Conservation (phyloP, 805 yeast species). For the Sugiyamaella marilandica region DNA sequence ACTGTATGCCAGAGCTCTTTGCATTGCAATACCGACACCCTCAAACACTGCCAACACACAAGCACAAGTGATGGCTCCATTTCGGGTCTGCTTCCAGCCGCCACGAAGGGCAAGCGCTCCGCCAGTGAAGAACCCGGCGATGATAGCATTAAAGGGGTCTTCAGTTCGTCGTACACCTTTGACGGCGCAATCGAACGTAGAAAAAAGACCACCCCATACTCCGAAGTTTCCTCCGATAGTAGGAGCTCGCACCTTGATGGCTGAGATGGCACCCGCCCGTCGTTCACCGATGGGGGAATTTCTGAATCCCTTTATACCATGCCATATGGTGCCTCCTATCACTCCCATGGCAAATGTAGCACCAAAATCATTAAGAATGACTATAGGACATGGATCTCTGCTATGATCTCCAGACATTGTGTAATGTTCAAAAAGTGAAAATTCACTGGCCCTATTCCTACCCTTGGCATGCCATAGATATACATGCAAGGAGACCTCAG, state of each 20-base stretch:
- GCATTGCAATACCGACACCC: conserved; percentile 97
- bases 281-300: conserved; percentile 96
- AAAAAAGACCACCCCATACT: conserved; percentile 98
- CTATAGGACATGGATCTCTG: conserved; percentile 98
- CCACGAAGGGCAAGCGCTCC: conserved; percentile 98
- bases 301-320: conserved; percentile 97
- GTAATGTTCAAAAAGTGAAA: background rate
- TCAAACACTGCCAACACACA: conserved; percentile 94
- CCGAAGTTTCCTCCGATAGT: conserved; percentile 99
- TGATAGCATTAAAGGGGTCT: conserved; percentile 97
- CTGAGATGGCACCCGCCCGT: conserved; percentile 79
- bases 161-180: conserved; percentile 95
- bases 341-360: conserved; percentile 99
- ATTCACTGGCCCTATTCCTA: background rate
- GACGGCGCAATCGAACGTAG: conserved; percentile 91
- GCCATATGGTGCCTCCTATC: conserved; percentile 98
- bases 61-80: conserved; percentile 96
- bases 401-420: conserved; percentile 84
- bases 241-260: conserved; percentile 95
- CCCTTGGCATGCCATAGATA: too few relatives aligned
- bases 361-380: conserved; percentile 93
- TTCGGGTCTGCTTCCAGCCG: conserved; percentile 95
- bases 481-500: too few relatives aligned
- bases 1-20: conserved; percentile 79
- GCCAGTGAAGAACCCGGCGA: conserved; percentile 97